Conservation (phyloP, 345 rosid species). For the Leavenworthia alabamica region DNA sequence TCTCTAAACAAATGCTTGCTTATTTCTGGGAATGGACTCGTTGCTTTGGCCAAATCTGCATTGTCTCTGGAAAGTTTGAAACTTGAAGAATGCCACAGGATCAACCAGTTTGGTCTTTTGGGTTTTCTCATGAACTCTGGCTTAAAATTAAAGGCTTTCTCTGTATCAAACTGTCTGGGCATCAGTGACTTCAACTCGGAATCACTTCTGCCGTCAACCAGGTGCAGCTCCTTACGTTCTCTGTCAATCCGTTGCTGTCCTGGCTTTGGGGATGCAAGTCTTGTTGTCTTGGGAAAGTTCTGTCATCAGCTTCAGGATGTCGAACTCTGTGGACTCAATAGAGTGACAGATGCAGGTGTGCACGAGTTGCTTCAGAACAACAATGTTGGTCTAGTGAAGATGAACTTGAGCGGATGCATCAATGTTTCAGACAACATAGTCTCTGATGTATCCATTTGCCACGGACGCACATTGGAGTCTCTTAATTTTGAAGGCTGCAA, state of each 20-base stretch:
- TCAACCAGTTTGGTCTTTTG: constrained; percentile 74
- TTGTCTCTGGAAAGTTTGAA: constrained; percentile 63
- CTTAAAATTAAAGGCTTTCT: constrained; percentile 50
- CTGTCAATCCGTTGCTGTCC: constrained; percentile 65
- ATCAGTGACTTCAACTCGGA: constrained; percentile 47
- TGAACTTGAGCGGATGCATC: constrained; percentile 63
- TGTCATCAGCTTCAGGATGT: constrained; percentile 67
- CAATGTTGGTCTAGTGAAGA: constrained; percentile 60
- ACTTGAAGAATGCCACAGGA: constrained; percentile 92
- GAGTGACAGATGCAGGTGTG: constrained; percentile 66
- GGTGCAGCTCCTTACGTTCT: constrained; percentile 56
- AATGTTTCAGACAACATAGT: constrained; percentile 59
- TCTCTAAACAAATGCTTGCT: constrained; percentile 49
- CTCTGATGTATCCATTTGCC: constrained; percentile 46
- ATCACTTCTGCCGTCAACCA: constrained; percentile 30
- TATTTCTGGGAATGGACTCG: constrained; percentile 75
- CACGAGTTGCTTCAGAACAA: constrained; percentile 53
- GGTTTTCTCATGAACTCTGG: constrained; percentile 60
- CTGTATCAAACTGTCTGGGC: constrained; percentile 67
- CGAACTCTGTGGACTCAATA: constrained; percentile 58
- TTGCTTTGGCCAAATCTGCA: constrained; percentile 61
- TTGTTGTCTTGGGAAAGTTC: constrained; percentile 59
- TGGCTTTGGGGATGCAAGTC: constrained; percentile 68
- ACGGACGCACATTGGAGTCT: constrained; percentile 72
- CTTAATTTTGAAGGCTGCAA: constrained; percentile 76